Base-by-base conservation (phyloP, 1,139 yeast species). In the Lodderomyces oxycetoniae region DNA sequence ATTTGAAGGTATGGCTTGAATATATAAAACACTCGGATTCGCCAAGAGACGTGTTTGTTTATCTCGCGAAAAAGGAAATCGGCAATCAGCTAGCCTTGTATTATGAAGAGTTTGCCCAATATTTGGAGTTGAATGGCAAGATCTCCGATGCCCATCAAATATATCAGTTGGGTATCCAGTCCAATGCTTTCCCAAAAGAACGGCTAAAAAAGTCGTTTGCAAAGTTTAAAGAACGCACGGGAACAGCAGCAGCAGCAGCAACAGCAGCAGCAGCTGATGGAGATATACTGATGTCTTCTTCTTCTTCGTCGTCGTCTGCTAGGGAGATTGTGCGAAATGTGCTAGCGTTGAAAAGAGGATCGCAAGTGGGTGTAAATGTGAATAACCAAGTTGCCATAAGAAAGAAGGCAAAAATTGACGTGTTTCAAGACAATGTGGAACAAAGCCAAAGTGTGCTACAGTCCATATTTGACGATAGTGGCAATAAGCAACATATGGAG, bases 81-180 rank as follows among this genome's bases (percentile, higher is more conserved):
- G 97, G 96, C 0, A 54, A 53, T 25, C 66, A 68, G 29, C 61
- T 86, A 36, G 79, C 96, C 0, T 50, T 77, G 15, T 89, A 73
- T 52, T 91, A 88, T 49, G 95, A 87, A 50, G 85, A 79, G 43
- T 88, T 85, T 59, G 89, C 95, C 3, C 66, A 67, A 19, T 75
- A 67, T 40, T 60, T 83, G 41, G 95, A 84, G 47, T 43, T 66
- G 9, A 61, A 61, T 20, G 73, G 72, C 15, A 67, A 74, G 39
- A 55, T 59, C 35, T 51, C 54, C 5, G 87, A 82, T 44, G 95
- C 96, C 0, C 61, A 65, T 4, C 74, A 74, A 33, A 75, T 88
- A 0, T 77, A 75, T 47, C 64, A 68, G 39, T 58, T 70, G 36
- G 97, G 96, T 0, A 52, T 87, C 3, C 63, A 64, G 19, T 50